Evolutionary conservation across 176 grass and related monocot species (phyloP), one percentile per base, ranked within the genome.

Genomic region (Tillandsia leiboldiana): DNA sequence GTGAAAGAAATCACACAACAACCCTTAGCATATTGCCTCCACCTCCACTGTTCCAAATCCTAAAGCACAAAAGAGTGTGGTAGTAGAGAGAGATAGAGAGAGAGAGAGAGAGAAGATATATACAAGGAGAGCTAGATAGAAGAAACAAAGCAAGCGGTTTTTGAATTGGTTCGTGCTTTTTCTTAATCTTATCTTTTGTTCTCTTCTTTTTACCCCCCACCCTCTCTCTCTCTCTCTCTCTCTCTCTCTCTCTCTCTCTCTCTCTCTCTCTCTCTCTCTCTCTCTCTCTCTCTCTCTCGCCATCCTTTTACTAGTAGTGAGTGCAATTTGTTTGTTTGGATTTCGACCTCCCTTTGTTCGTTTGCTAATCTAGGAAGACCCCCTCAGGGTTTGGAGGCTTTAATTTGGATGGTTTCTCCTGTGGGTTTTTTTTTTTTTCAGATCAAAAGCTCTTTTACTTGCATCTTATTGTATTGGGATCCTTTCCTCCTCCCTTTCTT

Each of bases 261-360:
- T 61, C 9, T 73, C 42, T 63, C 28, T 51, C 24, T 22, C 14
- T n/a, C n/a, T n/a, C n/a, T n/a, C n/a, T n/a, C n/a, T n/a, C n/a
- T n/a, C n/a, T n/a, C n/a, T n/a, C n/a, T n/a, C n/a, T n/a, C n/a
- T 62, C 47, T 50, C 33, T 50, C 9, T 51, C 57, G 89, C 51
- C 63, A 23, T 51, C 75, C 29, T 82, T 92, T 86, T 89, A 83
- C 83, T 88, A 86, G 14, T 20, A 61, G 87, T 86, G 86, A 89
- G 86, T 87, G 88, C 86, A 89, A 96, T 42, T 83, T 89, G 80
- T 87, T 92, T 73, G 86, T 89, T 92, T 89, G 86, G 88, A 89
- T 92, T 89, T 89, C 86, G 73, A 80, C 80, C 82, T 81, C 73
- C 12, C 79, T 89, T 96, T 99, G 84, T 87, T 87, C 78, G 87